Evolutionary conservation across 2,329 filamentous ascomycete species (phyloP).

Genomic region (Fragosphaeria purpurea): DNA sequence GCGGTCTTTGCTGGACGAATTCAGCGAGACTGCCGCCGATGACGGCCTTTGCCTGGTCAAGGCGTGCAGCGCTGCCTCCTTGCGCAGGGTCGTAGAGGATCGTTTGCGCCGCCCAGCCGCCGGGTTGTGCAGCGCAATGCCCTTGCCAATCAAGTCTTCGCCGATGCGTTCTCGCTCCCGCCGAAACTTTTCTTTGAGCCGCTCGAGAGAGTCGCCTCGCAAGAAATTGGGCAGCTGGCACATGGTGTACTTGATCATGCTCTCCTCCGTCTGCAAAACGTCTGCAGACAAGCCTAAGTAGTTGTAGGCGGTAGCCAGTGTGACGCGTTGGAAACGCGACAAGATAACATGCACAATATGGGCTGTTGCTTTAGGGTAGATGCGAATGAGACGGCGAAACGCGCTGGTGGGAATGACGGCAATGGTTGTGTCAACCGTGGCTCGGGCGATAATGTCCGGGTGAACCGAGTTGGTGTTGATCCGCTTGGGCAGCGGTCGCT

Average conservation of each 20-base stretch:
- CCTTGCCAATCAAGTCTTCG: constrained; percentile 74
- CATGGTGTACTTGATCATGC: constrained; percentile 86
- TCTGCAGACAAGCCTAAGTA: constrained; percentile 89
- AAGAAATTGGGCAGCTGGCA: constrained; percentile 88
- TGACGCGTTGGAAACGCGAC: constrained; percentile 87
- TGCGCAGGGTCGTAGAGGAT: constrained; percentile 65
- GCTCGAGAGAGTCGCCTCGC: constrained; percentile 68
- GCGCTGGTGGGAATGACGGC: constrained; percentile 96
- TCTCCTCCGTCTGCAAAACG: constrained; percentile 82
- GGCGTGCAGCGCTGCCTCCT: constrained; percentile 68
- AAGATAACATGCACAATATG: constrained; percentile 98
- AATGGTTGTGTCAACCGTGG: constrained; percentile 93
- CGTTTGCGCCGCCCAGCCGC: constrained; percentile 53
- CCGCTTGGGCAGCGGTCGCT: constrained; percentile 34
- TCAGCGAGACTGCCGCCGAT: constrained; percentile 31
- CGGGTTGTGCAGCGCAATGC: constrained; percentile 88
- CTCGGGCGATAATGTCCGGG: constrained; percentile 92
- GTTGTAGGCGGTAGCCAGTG: constrained; percentile 84
- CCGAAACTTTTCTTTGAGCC: constrained; percentile 87
- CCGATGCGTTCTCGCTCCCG: constrained; percentile 74
- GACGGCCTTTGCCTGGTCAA: constrained; percentile 35
- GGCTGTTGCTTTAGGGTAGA: constrained; percentile 91
- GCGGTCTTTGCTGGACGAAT: constrained; percentile 31
- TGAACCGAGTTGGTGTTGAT: constrained; percentile 66
- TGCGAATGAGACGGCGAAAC: constrained; percentile 80